phyloP scores from a whole-genome alignment of 306 rosid genomes.

The Macrotyloma uniflorum region DNA sequence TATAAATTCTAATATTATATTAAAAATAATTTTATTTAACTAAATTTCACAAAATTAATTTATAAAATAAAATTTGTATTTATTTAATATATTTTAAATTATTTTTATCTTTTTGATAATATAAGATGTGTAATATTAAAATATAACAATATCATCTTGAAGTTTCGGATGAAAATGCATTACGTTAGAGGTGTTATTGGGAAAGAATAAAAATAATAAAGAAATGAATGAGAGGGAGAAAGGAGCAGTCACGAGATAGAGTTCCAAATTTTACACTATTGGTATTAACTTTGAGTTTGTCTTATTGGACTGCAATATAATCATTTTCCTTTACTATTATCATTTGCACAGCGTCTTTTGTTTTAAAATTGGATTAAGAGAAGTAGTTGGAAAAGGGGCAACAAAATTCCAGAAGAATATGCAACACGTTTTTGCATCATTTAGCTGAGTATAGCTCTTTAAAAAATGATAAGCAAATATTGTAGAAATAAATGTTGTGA shows the following conservation, averaged over 20 bases:
- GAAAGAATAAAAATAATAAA: not conserved
- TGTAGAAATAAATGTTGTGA: slow-evolving; percentile 13
- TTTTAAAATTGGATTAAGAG: not conserved
- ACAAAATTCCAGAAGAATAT: slow-evolving; percentile 12
- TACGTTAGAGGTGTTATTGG: not conserved
- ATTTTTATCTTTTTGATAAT: too few species aligned
- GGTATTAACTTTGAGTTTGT: slow-evolving; percentile 50
- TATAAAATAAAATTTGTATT: too few species aligned
- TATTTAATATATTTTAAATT: too few species aligned
- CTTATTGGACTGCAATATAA: slow-evolving; percentile 48
- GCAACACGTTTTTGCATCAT: not conserved
- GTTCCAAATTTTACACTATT: slow-evolving; percentile 68
- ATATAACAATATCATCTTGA: not conserved
- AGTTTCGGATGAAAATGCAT: not conserved
- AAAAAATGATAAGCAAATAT: not conserved
- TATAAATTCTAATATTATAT: too few species aligned
- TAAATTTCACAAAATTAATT: too few species aligned
- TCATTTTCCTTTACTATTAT: slow-evolving; percentile 44
- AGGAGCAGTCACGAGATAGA: slow-evolving; percentile 68
- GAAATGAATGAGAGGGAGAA: slow-evolving; percentile 17
- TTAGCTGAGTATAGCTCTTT: not conserved
- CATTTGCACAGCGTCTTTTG: slow-evolving; percentile 5
- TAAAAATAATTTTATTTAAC: too few species aligned
- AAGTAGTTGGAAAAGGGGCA: slow-evolving; percentile 4
- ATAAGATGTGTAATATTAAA: too few species aligned